Conservation (phyloP, 106 monocot genomes). For the Ottelia alismoides region DNA sequence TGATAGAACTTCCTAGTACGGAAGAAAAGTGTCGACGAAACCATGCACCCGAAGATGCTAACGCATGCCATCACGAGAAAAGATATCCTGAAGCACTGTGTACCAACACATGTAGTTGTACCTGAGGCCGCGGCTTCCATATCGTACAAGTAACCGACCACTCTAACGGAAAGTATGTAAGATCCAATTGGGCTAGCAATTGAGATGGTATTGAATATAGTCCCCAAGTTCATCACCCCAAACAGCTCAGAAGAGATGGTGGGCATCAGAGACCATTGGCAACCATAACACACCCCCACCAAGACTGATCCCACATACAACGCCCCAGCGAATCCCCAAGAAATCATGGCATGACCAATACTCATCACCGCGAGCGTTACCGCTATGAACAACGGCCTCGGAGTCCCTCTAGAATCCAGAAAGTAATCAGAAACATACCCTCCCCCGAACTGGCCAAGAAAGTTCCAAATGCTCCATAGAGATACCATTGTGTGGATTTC, state of each 20-base stretch:
- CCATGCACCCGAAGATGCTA: constrained; percentile 25
- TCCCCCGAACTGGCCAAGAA: constrained; percentile 58
- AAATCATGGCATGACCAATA: constrained; percentile 47
- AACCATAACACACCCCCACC: constrained; percentile 81
- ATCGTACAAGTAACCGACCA: constrained; percentile 85
- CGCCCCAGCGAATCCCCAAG: constrained; percentile 51
- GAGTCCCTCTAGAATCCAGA: constrained; percentile 24
- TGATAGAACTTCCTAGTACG: constrained; percentile 58
- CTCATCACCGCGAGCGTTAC: constrained; percentile 59
- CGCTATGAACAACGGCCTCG: constrained; percentile 67
- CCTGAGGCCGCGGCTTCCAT: constrained; percentile 20
- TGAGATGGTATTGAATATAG: constrained; percentile 79
- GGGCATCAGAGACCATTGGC: constrained; percentile 88
- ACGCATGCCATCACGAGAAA: constrained; percentile 66
- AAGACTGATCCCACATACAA: constrained; percentile 58
- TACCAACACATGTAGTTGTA: constrained; percentile 25
- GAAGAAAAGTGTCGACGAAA: constrained; percentile 29
- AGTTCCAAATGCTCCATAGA: constrained; percentile 98
- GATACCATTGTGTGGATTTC: constrained; percentile 58
- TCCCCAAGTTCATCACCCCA: constrained; percentile 77
- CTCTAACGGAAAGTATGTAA: constrained; percentile 66
- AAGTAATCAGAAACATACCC: constrained; percentile 80
- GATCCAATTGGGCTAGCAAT: constrained; percentile 76
- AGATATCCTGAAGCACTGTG: constrained; percentile 61
- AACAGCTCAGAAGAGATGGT: constrained; percentile 85